Evolutionary conservation across 345 rosid species (phyloP).

Genomic region (Orychophragmus violaceus): DNA sequence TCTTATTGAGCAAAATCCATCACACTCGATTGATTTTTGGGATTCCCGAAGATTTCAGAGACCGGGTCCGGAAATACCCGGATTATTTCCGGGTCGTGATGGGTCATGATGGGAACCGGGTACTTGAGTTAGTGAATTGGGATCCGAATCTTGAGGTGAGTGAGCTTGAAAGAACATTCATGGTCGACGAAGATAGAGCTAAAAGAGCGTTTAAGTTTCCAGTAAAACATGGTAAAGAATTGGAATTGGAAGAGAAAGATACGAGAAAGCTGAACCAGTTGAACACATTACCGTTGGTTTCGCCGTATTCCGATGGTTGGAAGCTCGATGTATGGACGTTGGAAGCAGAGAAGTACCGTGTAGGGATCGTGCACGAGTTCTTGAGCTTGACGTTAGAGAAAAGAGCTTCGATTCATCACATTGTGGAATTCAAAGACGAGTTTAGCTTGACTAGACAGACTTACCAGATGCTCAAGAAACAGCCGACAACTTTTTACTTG

Average conservation of each 20-base stretch:
- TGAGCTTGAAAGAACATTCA: slow-evolving; percentile 52
- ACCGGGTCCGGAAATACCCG: slow-evolving; percentile 59
- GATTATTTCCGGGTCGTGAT: slow-evolving; percentile 50
- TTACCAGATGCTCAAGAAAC: slow-evolving; percentile 74
- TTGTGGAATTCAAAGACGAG: slow-evolving; percentile 90
- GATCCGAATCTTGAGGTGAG: slow-evolving; percentile 60
- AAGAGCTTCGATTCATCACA: slow-evolving; percentile 78
- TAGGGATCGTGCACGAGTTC: slow-evolving; percentile 80
- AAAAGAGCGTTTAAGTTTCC: slow-evolving; percentile 65
- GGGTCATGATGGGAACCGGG: slow-evolving; percentile 54
- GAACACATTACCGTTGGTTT: slow-evolving; percentile 72
- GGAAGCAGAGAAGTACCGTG: slow-evolving; percentile 88
- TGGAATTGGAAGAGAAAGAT: slow-evolving; percentile 53
- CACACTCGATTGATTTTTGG: slow-evolving; percentile 73
- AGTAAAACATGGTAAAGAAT: slow-evolving; percentile 55
- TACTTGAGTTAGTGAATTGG: slow-evolving; percentile 78
- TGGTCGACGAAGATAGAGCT: slow-evolving; percentile 57
- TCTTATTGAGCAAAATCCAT: slow-evolving; percentile 63
- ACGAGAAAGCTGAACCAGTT: slow-evolving; percentile 45
- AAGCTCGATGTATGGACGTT: slow-evolving; percentile 59
- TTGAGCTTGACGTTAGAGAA: slow-evolving; percentile 88
- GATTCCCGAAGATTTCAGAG: slow-evolving; percentile 84
- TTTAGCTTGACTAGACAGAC: slow-evolving; percentile 82
- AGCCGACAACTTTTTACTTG: slow-evolving; percentile 67
- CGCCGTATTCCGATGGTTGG: slow-evolving; percentile 73